Evolutionary conservation across 2,329 filamentous ascomycete genomes (phyloP).

Genomic region (Colletotrichum zoysiae): DNA sequence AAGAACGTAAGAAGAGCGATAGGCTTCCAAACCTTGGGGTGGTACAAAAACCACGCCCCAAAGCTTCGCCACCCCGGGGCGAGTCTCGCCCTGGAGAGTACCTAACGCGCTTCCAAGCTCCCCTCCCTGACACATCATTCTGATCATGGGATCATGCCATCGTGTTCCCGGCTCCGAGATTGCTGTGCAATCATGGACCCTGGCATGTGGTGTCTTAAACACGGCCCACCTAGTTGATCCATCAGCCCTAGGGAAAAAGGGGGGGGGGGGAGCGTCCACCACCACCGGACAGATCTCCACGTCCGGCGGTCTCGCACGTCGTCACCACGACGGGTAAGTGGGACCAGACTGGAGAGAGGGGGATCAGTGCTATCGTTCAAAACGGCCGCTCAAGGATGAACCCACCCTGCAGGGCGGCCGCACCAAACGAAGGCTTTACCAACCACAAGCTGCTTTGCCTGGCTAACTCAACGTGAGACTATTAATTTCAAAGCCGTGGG

Average conservation of each 20-base stretch:
- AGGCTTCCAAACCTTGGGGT: not conserved
- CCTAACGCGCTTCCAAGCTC: not conserved
- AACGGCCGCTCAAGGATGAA: not conserved
- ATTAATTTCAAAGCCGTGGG: constrained; percentile 72
- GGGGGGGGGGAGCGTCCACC: not conserved
- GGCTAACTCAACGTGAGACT: constrained; percentile 76
- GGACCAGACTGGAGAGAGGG: not conserved
- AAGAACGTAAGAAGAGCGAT: not conserved
- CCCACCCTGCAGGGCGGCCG: not conserved
- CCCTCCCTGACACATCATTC: not conserved
- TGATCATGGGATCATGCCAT: not conserved
- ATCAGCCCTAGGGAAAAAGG: constrained; percentile 19
- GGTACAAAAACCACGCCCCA: not conserved
- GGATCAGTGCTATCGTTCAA: not conserved
- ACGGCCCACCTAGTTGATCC: not conserved
- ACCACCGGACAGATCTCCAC: not conserved
- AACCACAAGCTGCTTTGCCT: constrained; percentile 51
- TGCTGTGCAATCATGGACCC: constrained; percentile 4
- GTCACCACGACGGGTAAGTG: not conserved
- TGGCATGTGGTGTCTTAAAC: constrained; percentile 39
- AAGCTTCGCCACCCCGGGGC: not conserved
- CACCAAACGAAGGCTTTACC: not conserved
- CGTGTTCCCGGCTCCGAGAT: not conserved
- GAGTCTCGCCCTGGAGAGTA: not conserved
- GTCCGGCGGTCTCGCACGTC: not conserved